Percentiles rank a stretch among this genome's conserved stretches.
phyloP scores from a whole-genome alignment of 129 eudicot species.

The Glebionis coronaria region DNA sequence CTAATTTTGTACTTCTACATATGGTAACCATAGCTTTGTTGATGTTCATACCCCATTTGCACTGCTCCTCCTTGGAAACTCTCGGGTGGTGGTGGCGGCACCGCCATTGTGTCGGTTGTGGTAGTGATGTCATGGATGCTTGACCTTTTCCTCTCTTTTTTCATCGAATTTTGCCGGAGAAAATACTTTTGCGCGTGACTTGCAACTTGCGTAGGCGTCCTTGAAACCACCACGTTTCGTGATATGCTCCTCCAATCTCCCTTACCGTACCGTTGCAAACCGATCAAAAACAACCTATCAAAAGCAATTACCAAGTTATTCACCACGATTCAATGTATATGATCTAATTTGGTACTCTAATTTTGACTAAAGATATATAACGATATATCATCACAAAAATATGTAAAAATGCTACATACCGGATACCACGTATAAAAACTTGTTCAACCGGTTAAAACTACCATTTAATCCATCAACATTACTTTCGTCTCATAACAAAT shows the following conservation, averaged over 20 bases:
- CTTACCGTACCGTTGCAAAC: conserved; percentile 54
- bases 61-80: conserved; percentile 31
- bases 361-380: neutral
- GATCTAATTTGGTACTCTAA: neutral
- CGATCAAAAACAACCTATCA: conserved; percentile 46
- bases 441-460: no score
- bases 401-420: neutral
- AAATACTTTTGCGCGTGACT: conserved; percentile 74
- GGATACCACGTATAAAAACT: no score
- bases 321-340: neutral
- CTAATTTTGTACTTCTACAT: conserved; percentile 28
- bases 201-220: conserved; percentile 75
- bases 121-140: conserved; percentile 78
- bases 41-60: conserved; percentile 37
- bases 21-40: conserved; percentile 33
- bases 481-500: no score
- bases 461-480: no score
- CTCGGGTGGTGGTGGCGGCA: conserved; percentile 31
- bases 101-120: conserved; percentile 32
- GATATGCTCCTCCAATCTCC: conserved; percentile 89
- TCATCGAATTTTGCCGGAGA: conserved; percentile 59
- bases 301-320: neutral
- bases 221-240: conserved; percentile 58
- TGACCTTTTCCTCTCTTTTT: conserved; percentile 69
- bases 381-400: neutral